Evolutionary conservation across 1,139 yeast genomes (phyloP), one percentile per base, ranked within the genome.

Genomic region (Entelexis paramagnoliae): DNA sequence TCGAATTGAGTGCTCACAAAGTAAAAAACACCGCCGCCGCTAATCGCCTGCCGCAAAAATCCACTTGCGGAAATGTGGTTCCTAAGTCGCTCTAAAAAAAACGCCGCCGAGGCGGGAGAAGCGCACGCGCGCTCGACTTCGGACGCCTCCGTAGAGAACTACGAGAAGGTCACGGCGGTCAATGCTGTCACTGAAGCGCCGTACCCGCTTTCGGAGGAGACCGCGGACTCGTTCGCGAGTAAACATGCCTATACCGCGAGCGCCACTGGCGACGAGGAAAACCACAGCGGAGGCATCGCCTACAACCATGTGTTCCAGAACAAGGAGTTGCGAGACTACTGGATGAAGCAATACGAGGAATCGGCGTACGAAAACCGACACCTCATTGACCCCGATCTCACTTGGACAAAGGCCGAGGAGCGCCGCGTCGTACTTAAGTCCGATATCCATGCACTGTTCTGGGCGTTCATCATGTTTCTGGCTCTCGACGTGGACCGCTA

Each of bases 401-500:
- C 66, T 14, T 77, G 80, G 80, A 65, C 71, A 0, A 51, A 58
- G 3, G 67, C 66, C 35, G 79, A 76, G 57, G 79, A 75, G 58
- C 64, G 62, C 32, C 64, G 62, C 38, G 62, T 77, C 10, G 58
- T 70, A 3, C 59, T 72, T 57, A 75, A 73, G 58, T 66, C 74
- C 39, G 80, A 77, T 56, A 64, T 64, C 58, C 65, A 68, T 30
- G 79, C 76, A 24, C 67, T 78, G 2, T 59, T 75, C 33, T 66
- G 75, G 62, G 78, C 79, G 0, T 74, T 75, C 55, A 56, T 75
- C 50, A 68, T 77, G 72, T 77, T 77, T 62, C 66, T 73, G 33
- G 78, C 76, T 6, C 66, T 77, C 53, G 77, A 77, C 56, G 65
- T 76, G 51, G 81, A 77, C 61, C 66, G 81, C 55, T 72, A 72